Evolutionary conservation across 495 filamentous ascomycete species (phyloP).

Genomic region (Podospora pseudocomata): DNA sequence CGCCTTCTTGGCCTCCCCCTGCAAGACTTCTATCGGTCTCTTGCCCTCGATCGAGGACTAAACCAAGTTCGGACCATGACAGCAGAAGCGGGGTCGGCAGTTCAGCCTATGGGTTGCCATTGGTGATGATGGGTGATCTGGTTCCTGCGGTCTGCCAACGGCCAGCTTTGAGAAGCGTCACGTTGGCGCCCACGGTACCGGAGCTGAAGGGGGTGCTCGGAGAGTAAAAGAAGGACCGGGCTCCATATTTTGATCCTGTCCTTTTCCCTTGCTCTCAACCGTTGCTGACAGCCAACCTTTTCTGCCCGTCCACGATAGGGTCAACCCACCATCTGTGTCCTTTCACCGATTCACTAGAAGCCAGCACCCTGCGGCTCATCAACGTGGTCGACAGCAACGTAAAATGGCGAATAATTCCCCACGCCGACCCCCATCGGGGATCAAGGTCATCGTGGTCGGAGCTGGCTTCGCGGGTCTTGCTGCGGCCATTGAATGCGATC

Average conservation of each 20-base stretch:
- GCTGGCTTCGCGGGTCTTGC: constrained; percentile 59
- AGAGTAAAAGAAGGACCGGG: background rate
- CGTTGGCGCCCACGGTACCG: background rate
- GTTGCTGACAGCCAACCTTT: background rate
- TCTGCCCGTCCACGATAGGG: background rate
- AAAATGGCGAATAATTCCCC: constrained; percentile 24
- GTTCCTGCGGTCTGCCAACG: background rate
- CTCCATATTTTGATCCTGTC: background rate
- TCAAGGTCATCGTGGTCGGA: constrained; percentile 58
- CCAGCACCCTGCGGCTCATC: background rate
- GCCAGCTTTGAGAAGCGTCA: background rate
- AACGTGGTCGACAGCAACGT: background rate
- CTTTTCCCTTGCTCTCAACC: background rate
- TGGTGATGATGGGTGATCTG: background rate
- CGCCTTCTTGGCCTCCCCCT: background rate
- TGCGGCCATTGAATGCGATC: constrained; percentile 57
- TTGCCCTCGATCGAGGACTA: background rate
- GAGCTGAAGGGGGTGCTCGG: background rate
- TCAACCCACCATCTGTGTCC: too few relatives aligned
- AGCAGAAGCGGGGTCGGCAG: constrained; percentile 15
- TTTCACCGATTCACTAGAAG: background rate
- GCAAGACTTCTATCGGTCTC: background rate
- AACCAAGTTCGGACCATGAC: background rate
- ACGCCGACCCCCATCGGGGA: constrained; percentile 40
- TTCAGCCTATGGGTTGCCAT: constrained; percentile 22